Base-by-base conservation (phyloP, 495 filamentous ascomycete species). In the Mycothermus thermophilus region DNA sequence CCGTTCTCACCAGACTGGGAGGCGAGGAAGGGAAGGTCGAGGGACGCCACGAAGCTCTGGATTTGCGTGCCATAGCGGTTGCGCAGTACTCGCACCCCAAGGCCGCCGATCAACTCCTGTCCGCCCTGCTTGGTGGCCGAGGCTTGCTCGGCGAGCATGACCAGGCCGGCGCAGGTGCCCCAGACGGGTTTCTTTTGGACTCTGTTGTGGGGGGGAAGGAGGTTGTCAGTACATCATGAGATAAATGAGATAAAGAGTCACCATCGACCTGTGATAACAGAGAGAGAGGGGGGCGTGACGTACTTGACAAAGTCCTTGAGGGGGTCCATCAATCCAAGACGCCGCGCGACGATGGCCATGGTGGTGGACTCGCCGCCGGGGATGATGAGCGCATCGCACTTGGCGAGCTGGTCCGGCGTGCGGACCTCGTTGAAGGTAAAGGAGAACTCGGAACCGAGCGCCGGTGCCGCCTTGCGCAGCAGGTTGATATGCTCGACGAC, bases 121-220 rank as follows among this genome's bases (percentile, higher is more conserved):
- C 90, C 90, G 27, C 85, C 86, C 39, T 79, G 74, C 52, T 93
- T 96, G 2, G 82, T 87, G 16, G 76, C 69, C 51, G 86, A 88
- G 15, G 90, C 92, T 27, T 79, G 74, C 52, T 93, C 85, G 9
- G 84, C 77, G 29, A 97, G 79, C 24, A 96, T 60, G 42, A 97
- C 95, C 37, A 97, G 67, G 4, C 90, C 90, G 15, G 90, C 90
- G 54, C 90, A 97, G 16, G 90, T 96, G 9, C 90, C 90, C 90
- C 90, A 97, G 12, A 79, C 81, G 13, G 92, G 87, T 52, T 82
- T 87, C 46, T 77, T 71, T 31, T 72, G 44, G n/a, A 77, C 63
- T 41, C 64, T 68, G 30, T 38, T 15, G 3, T 27, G 33, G 36
- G 10, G 29, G 17, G 14, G 25, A 11, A n/a, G n/a, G n/a, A n/a